These are phyloP conservation scores for Aspergillus biplanus DNA, from an alignment of 495 filamentous ascomycete genomes.

Conservation along the genomic window DNA sequence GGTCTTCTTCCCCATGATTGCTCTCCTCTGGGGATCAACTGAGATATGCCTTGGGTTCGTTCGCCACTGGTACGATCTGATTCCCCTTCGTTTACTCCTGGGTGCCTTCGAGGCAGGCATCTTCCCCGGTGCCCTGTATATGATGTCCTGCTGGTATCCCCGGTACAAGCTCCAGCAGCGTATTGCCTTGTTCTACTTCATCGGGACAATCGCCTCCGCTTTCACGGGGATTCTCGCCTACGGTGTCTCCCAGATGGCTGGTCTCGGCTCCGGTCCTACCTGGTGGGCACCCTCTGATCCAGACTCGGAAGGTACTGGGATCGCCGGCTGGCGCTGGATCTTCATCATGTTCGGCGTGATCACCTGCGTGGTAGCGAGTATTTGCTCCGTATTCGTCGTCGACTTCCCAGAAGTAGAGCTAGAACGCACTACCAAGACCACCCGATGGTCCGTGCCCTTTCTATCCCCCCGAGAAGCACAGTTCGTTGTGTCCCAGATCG, in stretches of 20 bases:
- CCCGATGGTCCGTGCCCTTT: neutral
- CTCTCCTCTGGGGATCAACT: slow-evolving; percentile 6
- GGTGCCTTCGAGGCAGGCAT: slow-evolving; percentile 59
- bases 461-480: neutral
- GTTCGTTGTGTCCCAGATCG: neutral
- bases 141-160: slow-evolving; percentile 59
- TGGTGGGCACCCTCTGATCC: neutral
- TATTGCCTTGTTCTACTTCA: neutral
- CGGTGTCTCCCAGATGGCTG: neutral
- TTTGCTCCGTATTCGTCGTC: neutral
- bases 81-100: slow-evolving; percentile 52
- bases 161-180: slow-evolving; percentile 31
- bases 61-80: slow-evolving; percentile 43
- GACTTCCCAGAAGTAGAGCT: neutral
- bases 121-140: slow-evolving; percentile 56
- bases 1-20: neutral
- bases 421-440: neutral
- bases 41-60: neutral
- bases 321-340: neutral
- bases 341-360: neutral
- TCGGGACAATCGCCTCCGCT: neutral
- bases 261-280: neutral
- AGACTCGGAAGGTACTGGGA: neutral
- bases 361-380: neutral
- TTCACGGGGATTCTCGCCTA: neutral